These are phyloP conservation scores for Tylopilus sp. DNA, from an alignment of 768 basidiomycete species.

Conservation along the genomic window DNA sequence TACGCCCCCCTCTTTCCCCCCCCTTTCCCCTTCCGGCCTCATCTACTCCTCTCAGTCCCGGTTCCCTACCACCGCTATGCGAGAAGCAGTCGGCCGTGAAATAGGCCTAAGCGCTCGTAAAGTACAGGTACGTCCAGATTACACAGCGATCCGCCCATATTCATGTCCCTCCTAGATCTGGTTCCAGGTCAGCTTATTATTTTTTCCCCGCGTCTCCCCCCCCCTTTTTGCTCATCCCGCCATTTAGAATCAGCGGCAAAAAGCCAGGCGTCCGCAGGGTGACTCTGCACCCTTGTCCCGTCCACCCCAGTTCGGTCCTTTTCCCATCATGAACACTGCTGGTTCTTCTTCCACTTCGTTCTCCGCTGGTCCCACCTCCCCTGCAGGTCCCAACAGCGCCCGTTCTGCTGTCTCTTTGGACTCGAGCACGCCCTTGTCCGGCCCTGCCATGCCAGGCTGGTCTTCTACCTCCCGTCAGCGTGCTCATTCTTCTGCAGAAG, in stretches of 20 bases:
- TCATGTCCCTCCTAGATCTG: slow-evolving; percentile 56
- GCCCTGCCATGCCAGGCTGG: slow-evolving; percentile 53
- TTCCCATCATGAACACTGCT: slow-evolving; percentile 43
- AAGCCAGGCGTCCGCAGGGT: slow-evolving; percentile 71
- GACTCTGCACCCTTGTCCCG: slow-evolving; percentile 51
- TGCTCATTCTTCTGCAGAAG: slow-evolving; percentile 16
- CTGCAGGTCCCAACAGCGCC: slow-evolving; percentile 12
- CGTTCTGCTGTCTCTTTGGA: slow-evolving; percentile 31
- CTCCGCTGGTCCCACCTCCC: slow-evolving; percentile 9
- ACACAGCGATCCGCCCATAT: slow-evolving; percentile 5
- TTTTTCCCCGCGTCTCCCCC: not conserved
- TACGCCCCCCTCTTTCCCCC: no score
- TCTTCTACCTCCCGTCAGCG: slow-evolving; percentile 13
- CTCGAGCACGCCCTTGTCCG: slow-evolving; percentile 41
- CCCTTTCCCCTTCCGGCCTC: not conserved
- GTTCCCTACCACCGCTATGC: slow-evolving; percentile 83
- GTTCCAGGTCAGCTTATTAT: slow-evolving; percentile 72
- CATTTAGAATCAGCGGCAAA: slow-evolving; percentile 80
- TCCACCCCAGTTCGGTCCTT: slow-evolving; percentile 63
- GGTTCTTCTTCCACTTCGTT: slow-evolving; percentile 23
- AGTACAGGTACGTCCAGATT: slow-evolving; percentile 65
- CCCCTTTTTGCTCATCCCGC: slow-evolving; percentile 2
- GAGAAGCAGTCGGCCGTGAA: slow-evolving; percentile 81
- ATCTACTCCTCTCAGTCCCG: slow-evolving; percentile 56
- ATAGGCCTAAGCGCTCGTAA: slow-evolving; percentile 89